phyloP scores from a whole-genome alignment of 179 eudicot genomes.

The Gypsophila paniculata region DNA sequence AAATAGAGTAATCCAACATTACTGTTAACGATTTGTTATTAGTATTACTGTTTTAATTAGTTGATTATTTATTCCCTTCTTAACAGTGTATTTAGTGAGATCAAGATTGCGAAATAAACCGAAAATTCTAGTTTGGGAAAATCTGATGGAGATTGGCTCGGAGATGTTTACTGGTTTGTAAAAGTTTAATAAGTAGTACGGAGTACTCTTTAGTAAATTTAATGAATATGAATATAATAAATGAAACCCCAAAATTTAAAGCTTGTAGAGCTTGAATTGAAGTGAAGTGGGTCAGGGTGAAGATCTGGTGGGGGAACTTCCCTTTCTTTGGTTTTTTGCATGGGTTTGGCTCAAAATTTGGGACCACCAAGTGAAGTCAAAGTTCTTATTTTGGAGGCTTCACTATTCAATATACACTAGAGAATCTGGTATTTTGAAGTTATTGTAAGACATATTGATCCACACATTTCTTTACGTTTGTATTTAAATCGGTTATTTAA shows the following conservation, averaged over 20 bases:
- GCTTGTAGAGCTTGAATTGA: neutral
- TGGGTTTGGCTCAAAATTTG: constrained; percentile 5
- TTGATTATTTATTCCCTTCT: neutral
- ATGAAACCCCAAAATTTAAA: neutral
- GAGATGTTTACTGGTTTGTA: neutral
- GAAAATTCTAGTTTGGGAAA: neutral
- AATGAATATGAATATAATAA: neutral
- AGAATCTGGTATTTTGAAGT: constrained; percentile 16
- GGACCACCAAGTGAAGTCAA: constrained; percentile 28
- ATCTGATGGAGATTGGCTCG: neutral
- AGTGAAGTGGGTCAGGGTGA: constrained; percentile 8
- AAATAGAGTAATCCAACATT: neutral
- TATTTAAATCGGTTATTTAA: too few relatives aligned
- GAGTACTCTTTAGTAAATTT: too few relatives aligned
- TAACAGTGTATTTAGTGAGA: neutral
- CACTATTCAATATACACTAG: neutral
- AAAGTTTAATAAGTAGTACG: neutral
- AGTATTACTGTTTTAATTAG: neutral
- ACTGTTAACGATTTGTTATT: neutral
- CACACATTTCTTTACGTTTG: too few relatives aligned
- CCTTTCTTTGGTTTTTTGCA: neutral
- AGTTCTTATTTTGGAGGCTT: constrained; percentile 4
- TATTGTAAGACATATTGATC: neutral
- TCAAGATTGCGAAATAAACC: neutral
- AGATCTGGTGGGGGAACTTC: constrained; percentile 16